phyloP scores from a whole-genome alignment of 768 basidiomycete genomes.

The Galerina sulciceps region DNA sequence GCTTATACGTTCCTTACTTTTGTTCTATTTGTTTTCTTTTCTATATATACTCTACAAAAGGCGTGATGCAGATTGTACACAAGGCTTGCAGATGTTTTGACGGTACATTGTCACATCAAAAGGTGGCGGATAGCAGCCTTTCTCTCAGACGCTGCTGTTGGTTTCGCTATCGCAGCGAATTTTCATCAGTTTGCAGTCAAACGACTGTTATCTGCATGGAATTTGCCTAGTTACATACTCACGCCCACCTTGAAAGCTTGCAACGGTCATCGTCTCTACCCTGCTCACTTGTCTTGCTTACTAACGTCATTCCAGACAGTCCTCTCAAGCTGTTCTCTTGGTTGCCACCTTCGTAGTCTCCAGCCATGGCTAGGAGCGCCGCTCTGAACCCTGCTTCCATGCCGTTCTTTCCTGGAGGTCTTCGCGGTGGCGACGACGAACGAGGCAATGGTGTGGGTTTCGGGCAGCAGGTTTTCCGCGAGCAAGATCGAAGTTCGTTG shows the following conservation, averaged over 20 bases:
- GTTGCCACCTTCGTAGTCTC: conserved; percentile 35
- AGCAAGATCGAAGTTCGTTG: conserved; percentile 51
- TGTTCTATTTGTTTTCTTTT: conserved; percentile 12
- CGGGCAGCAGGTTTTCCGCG: conserved; percentile 49
- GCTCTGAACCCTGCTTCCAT: conserved; percentile 81
- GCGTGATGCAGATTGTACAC: background rate
- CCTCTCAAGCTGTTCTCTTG: conserved; percentile 42
- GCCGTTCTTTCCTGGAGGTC: conserved; percentile 81
- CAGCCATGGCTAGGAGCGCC: conserved; percentile 73
- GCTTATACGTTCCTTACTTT: background rate
- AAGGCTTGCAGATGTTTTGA: too few species aligned
- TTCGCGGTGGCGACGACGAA: conserved; percentile 63
- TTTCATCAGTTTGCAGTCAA: conserved; percentile 16
- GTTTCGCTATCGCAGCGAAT: background rate
- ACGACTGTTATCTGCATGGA: conserved; percentile 43
- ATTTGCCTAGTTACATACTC: conserved; percentile 38
- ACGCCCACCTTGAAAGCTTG: conserved; percentile 22
- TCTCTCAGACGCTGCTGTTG: background rate
- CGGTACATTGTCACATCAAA: conserved; percentile 15
- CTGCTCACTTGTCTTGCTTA: conserved; percentile 26
- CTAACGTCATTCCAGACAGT: conserved; percentile 27
- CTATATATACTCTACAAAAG: conserved; percentile 10
- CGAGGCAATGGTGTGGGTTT: conserved; percentile 46
- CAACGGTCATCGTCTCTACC: conserved; percentile 24
- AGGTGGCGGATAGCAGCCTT: background rate